Conservation (phyloP, 345 rosid species). For the Salix udensis region DNA sequence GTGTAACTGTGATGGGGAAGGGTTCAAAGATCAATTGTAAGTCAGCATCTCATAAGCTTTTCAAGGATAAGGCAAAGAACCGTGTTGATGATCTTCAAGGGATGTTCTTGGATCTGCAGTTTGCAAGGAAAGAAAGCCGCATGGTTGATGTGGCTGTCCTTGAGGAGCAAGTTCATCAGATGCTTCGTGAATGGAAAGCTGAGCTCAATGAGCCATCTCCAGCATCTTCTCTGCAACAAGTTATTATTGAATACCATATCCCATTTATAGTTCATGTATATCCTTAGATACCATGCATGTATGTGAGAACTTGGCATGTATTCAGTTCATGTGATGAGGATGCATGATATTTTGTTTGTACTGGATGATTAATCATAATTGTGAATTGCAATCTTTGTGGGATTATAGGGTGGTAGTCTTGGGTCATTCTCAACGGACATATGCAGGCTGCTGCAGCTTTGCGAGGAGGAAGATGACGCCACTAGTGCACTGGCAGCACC, state of each 20-base stretch:
- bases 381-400: constrained; percentile 8
- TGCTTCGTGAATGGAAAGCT: constrained; percentile 98
- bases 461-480: constrained; percentile 98
- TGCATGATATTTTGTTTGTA: constrained; percentile 7
- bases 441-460: constrained; percentile 78
- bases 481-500: constrained; percentile 77
- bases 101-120: constrained; percentile 79
- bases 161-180: constrained; percentile 99
- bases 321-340: not conserved
- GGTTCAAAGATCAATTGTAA: constrained; percentile 78
- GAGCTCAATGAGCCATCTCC: constrained; percentile 99
- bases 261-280: constrained; percentile 15
- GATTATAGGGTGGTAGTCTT: constrained; percentile 67
- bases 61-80: constrained; percentile 92
- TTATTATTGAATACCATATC: constrained; percentile 30
- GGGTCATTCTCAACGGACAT: constrained; percentile 88
- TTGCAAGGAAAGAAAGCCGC: constrained; percentile 88
- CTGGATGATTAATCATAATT: constrained; percentile 1
- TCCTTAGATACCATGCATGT: not conserved
- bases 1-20: constrained; percentile 58
- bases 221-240: constrained; percentile 94
- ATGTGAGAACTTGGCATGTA: not conserved
- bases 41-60: constrained; percentile 89
- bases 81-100: constrained; percentile 98
- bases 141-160: constrained; percentile 61